A percentile compares a stretch with the other conserved stretches of the same genome.
Conservation (phyloP, 169 alveolate species). For the Plasmodium vivax region DNA sequence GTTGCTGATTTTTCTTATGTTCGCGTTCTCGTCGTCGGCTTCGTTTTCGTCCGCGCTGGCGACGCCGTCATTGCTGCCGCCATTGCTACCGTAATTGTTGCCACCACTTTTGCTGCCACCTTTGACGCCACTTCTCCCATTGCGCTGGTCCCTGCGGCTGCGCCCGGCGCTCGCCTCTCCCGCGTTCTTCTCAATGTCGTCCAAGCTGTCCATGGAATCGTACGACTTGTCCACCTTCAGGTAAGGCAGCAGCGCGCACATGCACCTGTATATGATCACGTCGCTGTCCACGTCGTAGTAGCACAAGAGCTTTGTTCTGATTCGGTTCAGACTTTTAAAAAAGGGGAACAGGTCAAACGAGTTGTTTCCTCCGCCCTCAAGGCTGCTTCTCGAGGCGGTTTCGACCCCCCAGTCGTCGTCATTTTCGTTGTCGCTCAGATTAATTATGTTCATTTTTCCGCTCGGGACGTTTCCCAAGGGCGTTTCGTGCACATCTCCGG, state of each 20-base stretch:
- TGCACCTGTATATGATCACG: slow-evolving; percentile 63
- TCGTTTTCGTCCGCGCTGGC: not conserved
- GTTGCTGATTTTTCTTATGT: slow-evolving; percentile 22
- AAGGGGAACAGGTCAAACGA: slow-evolving; percentile 60
- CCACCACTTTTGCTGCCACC: not conserved
- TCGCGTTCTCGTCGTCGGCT: slow-evolving; percentile 23
- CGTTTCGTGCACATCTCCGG: not conserved
- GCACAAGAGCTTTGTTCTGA: slow-evolving; percentile 25
- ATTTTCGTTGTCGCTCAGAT: slow-evolving; percentile 8
- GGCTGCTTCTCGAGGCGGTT: not conserved
- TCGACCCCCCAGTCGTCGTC: not conserved
- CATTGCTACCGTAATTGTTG: not conserved
- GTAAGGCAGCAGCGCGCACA: slow-evolving; percentile 70
- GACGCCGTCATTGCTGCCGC: not conserved
- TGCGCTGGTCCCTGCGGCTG: not conserved
- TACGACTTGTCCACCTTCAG: slow-evolving; percentile 38
- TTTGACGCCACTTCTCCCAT: not conserved
- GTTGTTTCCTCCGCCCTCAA: not conserved
- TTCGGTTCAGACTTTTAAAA: slow-evolving; percentile 19
- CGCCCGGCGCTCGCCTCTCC: not conserved
- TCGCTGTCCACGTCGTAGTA: slow-evolving; percentile 56
- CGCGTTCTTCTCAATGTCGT: slow-evolving; percentile 28
- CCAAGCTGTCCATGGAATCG: slow-evolving; percentile 3
- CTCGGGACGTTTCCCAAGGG: not conserved
- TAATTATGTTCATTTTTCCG: slow-evolving; percentile 66